A percentile compares a stretch with the other conserved stretches of the same genome.
These are phyloP conservation scores for Leishmania tropica DNA, from an alignment of 208 protist species.

Conservation along the genomic window DNA sequence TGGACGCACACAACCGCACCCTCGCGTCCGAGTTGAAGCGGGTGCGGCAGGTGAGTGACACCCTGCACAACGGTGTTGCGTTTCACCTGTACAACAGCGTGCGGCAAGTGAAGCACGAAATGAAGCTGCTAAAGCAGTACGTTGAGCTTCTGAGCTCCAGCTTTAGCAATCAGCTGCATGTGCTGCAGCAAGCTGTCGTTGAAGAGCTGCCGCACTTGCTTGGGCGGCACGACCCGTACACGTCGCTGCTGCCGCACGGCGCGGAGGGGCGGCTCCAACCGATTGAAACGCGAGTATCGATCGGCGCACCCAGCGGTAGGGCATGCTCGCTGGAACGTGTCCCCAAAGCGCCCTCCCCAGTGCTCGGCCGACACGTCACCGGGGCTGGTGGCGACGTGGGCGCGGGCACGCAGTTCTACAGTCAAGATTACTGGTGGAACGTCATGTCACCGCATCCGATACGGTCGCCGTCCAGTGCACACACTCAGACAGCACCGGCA, in stretches of 20 bases:
- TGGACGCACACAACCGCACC: conserved; percentile 23
- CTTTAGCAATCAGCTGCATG: conserved; percentile 34
- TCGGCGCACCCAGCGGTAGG: background rate
- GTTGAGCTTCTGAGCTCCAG: conserved; percentile 44
- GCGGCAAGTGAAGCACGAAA: conserved; percentile 42
- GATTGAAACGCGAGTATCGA: conserved; percentile 23
- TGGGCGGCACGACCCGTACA: conserved; percentile 11
- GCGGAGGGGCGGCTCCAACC: conserved; percentile 14
- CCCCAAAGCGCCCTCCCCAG: background rate
- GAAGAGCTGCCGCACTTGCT: conserved; percentile 23
- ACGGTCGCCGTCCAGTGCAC: background rate
- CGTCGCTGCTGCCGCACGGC: conserved; percentile 24
- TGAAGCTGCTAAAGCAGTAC: conserved; percentile 39
- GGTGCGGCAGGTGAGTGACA: conserved; percentile 17
- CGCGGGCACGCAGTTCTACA: conserved; percentile 12
- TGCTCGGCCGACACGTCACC: background rate
- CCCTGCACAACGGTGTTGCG: conserved; percentile 17
- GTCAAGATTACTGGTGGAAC: conserved; percentile 26
- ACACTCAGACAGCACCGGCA: background rate
- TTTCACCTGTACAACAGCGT: conserved; percentile 41
- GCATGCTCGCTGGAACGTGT: background rate
- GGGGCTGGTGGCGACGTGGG: background rate
- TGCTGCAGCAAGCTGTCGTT: conserved; percentile 24
- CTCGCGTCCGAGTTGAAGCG: conserved; percentile 22
- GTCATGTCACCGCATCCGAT: conserved; percentile 24